Evolutionary conservation across 2,329 filamentous ascomycete genomes (phyloP), one percentile per base, ranked within the genome.

Genomic region (Fusarium sp.): DNA sequence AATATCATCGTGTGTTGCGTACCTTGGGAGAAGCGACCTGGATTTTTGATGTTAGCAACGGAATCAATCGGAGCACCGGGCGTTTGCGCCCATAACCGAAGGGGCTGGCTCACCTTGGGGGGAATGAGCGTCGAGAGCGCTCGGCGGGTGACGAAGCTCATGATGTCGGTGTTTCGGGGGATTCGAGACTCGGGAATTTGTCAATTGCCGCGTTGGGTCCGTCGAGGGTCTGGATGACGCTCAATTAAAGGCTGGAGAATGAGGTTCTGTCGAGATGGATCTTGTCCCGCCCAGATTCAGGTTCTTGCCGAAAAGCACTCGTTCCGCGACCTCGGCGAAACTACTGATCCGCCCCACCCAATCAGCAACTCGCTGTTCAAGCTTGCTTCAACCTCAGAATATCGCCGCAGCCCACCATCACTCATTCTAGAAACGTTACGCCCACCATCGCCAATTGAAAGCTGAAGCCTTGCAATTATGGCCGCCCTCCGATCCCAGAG

Each of bases 61-160:
- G 71, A 70, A 74, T 72, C 73, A 74, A 71, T 71, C 71, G 71
- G 70, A 75, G 70, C 64, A 72, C 65, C 66, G 61, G 67, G 56
- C 50, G 58, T 48, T 54, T 75, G 70, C 72, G 73, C 65, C 61
- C 62, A 69, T 69, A 65, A 70, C 62, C 73, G 66, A 72, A 67
- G 65, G 67, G 76, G 51, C 86, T 58, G 43, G 59, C 62, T 76
- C 86, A 97, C 95, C 94, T 99, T 99, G 80, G 97, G 96, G 77
- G 97, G 97, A 79, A 99, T 98, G 84, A 99, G 91, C 88, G 97
- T 97, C 81, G 96, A 98, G 81, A 98, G 91, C 88, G 89, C 92
- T 85, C 94, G 91, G 85, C 92, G 93, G 80, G 90, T 89, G 80
- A 97, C 88, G 89, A 90, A 96, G 88, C 93, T 97, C 94, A 97